These are phyloP conservation scores for Aquilaria sinensis DNA, from an alignment of 345 rosid genomes.

Conservation along the genomic window DNA sequence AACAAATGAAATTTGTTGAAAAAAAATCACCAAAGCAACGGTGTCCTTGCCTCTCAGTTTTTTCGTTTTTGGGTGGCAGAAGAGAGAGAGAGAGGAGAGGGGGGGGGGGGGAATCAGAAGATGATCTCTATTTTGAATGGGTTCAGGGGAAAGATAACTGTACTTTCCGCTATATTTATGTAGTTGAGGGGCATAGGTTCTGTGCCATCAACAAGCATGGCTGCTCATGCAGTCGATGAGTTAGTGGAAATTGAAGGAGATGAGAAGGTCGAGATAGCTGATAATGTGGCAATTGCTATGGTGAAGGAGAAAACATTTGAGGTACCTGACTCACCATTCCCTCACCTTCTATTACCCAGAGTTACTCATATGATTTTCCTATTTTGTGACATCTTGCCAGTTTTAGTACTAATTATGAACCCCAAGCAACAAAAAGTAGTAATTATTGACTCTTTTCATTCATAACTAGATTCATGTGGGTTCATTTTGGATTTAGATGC, in stretches of 20 bases:
- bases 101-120: neutral
- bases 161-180: slow-evolving; percentile 6
- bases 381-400: neutral
- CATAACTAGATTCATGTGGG: too few species aligned
- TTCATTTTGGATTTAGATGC: neutral
- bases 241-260: slow-evolving; percentile 46
- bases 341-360: slow-evolving; percentile 37
- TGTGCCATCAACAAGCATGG: slow-evolving; percentile 63
- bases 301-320: slow-evolving; percentile 11
- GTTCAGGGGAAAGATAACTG: neutral
- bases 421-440: too few species aligned
- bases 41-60: too few species aligned
- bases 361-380: slow-evolving; percentile 35
- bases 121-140: neutral
- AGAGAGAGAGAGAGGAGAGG: neutral
- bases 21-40: too few species aligned
- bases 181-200: slow-evolving; percentile 28
- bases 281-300: slow-evolving; percentile 15
- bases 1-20: too few species aligned
- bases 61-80: too few species aligned
- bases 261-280: slow-evolving; percentile 39
- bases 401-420: too few species aligned
- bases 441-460: too few species aligned
- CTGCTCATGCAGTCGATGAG: slow-evolving; percentile 53
- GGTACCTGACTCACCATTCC: slow-evolving; percentile 33